These are phyloP conservation scores for Boletus reticulatus DNA, from an alignment of 768 basidiomycete species.

Conservation along the genomic window DNA sequence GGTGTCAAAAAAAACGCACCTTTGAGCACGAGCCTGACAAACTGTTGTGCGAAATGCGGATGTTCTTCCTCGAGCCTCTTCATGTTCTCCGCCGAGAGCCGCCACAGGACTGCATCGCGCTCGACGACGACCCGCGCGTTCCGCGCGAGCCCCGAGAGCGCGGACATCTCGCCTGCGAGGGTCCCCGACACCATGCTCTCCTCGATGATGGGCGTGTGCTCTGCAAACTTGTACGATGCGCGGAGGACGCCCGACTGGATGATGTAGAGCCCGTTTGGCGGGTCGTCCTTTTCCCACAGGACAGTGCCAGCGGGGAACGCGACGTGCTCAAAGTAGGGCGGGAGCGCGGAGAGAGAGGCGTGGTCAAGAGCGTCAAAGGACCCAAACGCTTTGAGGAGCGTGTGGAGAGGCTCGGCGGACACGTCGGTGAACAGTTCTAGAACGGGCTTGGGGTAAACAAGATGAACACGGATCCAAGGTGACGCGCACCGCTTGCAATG, in stretches of 20 bases:
- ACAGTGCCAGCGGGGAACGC: conserved; percentile 54
- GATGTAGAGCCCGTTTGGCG: conserved; percentile 81
- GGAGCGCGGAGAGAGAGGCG: conserved; percentile 59
- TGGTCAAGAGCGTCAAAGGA: conserved; percentile 61
- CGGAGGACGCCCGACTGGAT: conserved; percentile 85
- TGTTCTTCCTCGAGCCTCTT: conserved; percentile 63
- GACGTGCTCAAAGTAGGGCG: conserved; percentile 68
- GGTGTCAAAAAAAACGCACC: conserved; percentile 41
- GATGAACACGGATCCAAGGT: neutral
- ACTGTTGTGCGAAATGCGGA: conserved; percentile 61
- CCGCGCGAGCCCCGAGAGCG: conserved; percentile 71
- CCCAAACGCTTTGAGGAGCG: conserved; percentile 77
- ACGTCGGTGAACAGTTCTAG: conserved; percentile 32
- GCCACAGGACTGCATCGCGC: conserved; percentile 78
- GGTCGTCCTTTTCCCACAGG: conserved; percentile 78
- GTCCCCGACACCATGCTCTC: conserved; percentile 96
- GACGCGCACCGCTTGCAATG: conserved; percentile 53
- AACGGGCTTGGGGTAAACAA: neutral
- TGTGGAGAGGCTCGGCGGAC: conserved; percentile 63
- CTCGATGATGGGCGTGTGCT: conserved; percentile 62
- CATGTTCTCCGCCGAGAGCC: conserved; percentile 58
- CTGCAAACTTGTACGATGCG: conserved; percentile 78
- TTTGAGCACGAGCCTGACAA: conserved; percentile 71
- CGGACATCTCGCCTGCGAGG: conserved; percentile 87
- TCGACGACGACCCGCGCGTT: conserved; percentile 89